Evolutionary conservation across 805 yeast species (phyloP).

Genomic region (Saccharomyces kudriavzevii): DNA sequence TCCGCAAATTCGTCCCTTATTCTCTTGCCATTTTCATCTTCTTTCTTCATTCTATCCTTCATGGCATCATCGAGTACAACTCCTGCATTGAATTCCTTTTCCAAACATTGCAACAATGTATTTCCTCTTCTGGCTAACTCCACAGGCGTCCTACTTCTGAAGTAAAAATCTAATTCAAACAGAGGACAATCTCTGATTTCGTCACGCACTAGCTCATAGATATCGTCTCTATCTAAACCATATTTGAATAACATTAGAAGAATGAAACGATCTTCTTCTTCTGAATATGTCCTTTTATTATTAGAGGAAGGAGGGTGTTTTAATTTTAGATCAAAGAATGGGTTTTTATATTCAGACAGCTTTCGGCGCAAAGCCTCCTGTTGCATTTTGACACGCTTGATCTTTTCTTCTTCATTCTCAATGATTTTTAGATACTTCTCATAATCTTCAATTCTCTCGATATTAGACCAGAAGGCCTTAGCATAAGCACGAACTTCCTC

Average conservation of each 20-base stretch:
- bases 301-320: slow-evolving; percentile 66
- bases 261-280: slow-evolving; percentile 85
- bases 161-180: slow-evolving; percentile 81
- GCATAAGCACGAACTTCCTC: slow-evolving; percentile 79
- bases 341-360: slow-evolving; percentile 59
- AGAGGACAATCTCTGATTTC: slow-evolving; percentile 65
- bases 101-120: slow-evolving; percentile 65
- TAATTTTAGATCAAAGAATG: slow-evolving; percentile 69
- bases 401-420: slow-evolving; percentile 82
- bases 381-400: slow-evolving; percentile 55
- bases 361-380: slow-evolving; percentile 74
- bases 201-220: slow-evolving; percentile 71
- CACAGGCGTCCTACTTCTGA: slow-evolving; percentile 66
- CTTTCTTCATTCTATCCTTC: slow-evolving; percentile 21
- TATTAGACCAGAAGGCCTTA: slow-evolving; percentile 71
- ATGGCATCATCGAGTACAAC: slow-evolving; percentile 19
- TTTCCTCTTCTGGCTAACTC: slow-evolving; percentile 79
- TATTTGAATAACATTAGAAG: slow-evolving; percentile 68
- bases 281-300: slow-evolving; percentile 61
- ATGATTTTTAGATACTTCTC: slow-evolving; percentile 76
- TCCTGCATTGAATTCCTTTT: slow-evolving; percentile 54
- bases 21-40: slow-evolving; percentile 24
- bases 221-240: slow-evolving; percentile 72
- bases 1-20: slow-evolving; percentile 16
- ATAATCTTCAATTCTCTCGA: slow-evolving; percentile 75